Evolutionary conservation across 1,139 yeast species (phyloP), one percentile per base, ranked within the genome.

Genomic region (Suhomyces maxii): DNA sequence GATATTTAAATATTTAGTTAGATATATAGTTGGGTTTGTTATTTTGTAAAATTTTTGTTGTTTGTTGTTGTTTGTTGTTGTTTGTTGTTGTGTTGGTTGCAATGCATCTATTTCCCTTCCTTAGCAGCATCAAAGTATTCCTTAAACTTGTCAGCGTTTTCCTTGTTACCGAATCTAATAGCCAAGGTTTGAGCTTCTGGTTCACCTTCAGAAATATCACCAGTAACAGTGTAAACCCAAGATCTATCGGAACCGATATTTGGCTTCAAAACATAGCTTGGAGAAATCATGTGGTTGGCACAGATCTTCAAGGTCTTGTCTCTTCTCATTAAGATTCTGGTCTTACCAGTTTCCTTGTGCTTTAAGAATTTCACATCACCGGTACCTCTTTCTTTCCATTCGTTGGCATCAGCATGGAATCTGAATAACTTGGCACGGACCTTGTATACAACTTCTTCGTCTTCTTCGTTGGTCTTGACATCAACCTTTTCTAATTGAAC

Each of bases 301-400:
- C 99, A 93, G 63, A 95, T 86, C 80, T 93, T 93, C 66, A 91
- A 82, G 48, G 98, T 93, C 79, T 93, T 93, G 76, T 93, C 99
- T 76, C 99, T 89, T 82, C 99, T 89, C 99, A 93, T 93, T 66
- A 93, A 79, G 56, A 93, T 73, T 75, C 99, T 86, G 54, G 87
- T 88, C 75, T 89, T 91, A 48, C 81, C 79, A 48, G 89, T 75
- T 52, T 74, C 74, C 72, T 89, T 89, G 76, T 91, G 97, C 76
- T 93, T 82, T 67, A 93, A 82, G 71, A 93, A 89, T 73, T 91
- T 89, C 61, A 91, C 97, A 65, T 93, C 99, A 61, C 99, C 99
- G 39, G 97, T 90, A 58, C 99, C 99, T 77, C 99, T 88, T 78
- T 95, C 99, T 72, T 95, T 93, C 99, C 99, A 93, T 74, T 93